Base-by-base conservation (phyloP, 371 early-diverging fungal species). In the Rhizopus stolonifer region DNA sequence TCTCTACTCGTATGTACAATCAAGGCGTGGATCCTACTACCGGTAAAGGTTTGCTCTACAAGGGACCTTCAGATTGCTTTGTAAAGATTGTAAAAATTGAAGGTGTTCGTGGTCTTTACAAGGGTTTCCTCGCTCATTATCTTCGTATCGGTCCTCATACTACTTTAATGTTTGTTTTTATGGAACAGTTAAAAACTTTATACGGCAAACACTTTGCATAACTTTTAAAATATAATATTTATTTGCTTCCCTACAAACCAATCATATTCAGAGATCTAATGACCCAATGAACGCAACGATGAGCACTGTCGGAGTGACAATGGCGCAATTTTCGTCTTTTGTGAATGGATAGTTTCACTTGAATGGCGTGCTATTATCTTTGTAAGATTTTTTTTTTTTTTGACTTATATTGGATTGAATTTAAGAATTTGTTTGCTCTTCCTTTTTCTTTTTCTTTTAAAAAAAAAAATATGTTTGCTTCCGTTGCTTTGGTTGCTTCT, bases 71-170 rank as follows among this genome's bases (percentile, higher is more conserved):
- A 10, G 92, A 95, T 65, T 96, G 96, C 59, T 77, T 92, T 44
- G 76, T 86, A 52, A 93, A 92, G 76, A 91, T 92, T 13, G 75
- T 91, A 25, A 56, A 72, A 17, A 77, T 90, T 3, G 98, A 97
- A 75, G 96, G 98, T 14, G 52, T 91, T 10, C 50, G 71, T 15
- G 94, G 92, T 17, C 77, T 97, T 11, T 93, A 92, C 78, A 97
- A 96, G 79, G 98, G 96, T 4, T 89, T 93, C 65, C 65, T 82
- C 23, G 93, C 98, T 7, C 96, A 96, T 67, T 97, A 90, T 67
- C 72, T 97, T 29, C 87, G 98, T 40, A 85, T 95, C 58, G 97
- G 97, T 17, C 97, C 97, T 15, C 97, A 97, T 64, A 97, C 97
- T 6, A 84, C 94, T 23, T 80, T 94, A 18, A 95, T 91, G 66